phyloP scores from a whole-genome alignment of 1,284 basidiomycete species.

The Cutaneotrichosporon daszewskae region DNA sequence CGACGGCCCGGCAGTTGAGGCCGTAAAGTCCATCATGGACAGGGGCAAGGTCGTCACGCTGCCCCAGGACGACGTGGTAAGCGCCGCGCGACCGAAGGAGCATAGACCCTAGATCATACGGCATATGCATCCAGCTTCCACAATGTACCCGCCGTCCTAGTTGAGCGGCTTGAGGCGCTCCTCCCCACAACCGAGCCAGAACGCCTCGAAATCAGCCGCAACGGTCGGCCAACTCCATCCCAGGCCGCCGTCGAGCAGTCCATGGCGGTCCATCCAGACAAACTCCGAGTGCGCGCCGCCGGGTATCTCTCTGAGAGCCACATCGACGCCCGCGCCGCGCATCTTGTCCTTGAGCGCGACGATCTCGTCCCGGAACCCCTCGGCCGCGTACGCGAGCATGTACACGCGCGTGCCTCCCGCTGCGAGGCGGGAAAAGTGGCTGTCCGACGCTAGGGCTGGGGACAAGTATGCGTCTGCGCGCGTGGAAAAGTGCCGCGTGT shows the following conservation, averaged over 20 bases:
- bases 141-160: too few species aligned
- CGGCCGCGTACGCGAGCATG: conserved; percentile 7
- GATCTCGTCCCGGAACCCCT: conserved; percentile 9
- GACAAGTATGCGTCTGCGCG: conserved; percentile 11
- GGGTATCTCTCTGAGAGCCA: background rate
- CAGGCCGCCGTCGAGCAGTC: too few species aligned
- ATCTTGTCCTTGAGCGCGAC: conserved; percentile 1
- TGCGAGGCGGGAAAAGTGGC: conserved; percentile 12
- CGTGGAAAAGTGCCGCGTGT: conserved; percentile 3
- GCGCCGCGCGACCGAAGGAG: background rate
- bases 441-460: conserved; percentile 6
- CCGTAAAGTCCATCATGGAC: conserved; percentile 31
- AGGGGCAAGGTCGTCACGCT: conserved; percentile 32
- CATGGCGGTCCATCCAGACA: background rate
- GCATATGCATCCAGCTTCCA: too few species aligned
- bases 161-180: too few species aligned
- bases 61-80: conserved; percentile 14
- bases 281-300: background rate
- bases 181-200: too few species aligned
- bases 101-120: too few species aligned
- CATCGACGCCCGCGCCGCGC: conserved; percentile 2
- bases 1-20: conserved; percentile 30
- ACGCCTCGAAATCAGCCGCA: too few species aligned
- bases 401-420: conserved; percentile 3
- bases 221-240: too few species aligned